Base-by-base conservation (phyloP, 208 protist species). In the Leishmania martiniquensis region DNA sequence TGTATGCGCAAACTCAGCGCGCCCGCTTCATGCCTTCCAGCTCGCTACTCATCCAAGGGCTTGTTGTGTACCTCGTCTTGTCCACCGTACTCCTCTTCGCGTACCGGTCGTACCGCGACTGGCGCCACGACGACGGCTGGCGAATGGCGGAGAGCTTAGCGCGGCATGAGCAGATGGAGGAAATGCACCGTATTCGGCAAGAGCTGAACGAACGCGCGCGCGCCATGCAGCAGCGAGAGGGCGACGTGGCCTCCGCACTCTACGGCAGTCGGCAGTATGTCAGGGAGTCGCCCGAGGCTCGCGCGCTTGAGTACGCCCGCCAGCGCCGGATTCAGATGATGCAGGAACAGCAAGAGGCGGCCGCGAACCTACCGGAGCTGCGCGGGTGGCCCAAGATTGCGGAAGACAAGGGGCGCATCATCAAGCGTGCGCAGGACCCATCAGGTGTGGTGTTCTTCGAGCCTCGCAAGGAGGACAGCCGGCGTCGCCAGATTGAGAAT, bases 61-160 rank as follows among this genome's bases (percentile, higher is more conserved):
- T 97, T 49, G 85, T 91, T 13, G n/a, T 85, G 7, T 96, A 96
- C 73, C 81, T 94, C n/a, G 75, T 92, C 15, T 55, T 93, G 32
- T 92, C 86, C 12, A 69, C 85, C 9, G 29, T 93, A 20, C 73
- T 95, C 29, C 75, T 97, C 17, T 80, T 95, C 32, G 37, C 76
- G 2, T 97, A 94, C 70, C 87, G 91, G 49, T 66, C 63, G 32
- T 93, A 90, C 66, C 89, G 91, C 17, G 93, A 97, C 76, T 92
- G 88, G 83, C 45, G 82, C 10, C 85, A 95, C 77, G 90, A 93
- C 20, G 87, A 95, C 78, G 93, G 91, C 17, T 97, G 93, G 93
- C 88, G 86, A 66, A 91, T 95, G 88, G 82, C 90, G 39, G 89
- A 95, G 76, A 87, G 82, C 49, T 72, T 95, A 29, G 89, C 91